phyloP scores from a whole-genome alignment of 352 stramenopile genomes.

The Globisporangium mamillatum region DNA sequence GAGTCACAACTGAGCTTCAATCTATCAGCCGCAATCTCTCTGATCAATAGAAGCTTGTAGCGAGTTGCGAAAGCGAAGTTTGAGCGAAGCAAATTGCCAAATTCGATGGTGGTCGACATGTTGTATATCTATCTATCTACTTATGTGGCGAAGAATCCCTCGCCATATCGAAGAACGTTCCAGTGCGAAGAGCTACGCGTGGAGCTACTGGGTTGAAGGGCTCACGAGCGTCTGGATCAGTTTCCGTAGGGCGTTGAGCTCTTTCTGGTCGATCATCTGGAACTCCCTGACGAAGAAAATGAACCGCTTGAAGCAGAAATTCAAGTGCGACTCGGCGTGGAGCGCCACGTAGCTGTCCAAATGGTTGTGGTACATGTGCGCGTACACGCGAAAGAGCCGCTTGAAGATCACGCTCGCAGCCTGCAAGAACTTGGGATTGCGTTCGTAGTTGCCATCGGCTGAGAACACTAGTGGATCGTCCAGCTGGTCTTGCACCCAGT shows the following conservation, averaged over 20 bases:
- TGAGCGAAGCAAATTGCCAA: background rate
- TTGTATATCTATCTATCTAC: background rate
- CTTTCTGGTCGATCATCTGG: conserved; percentile 90
- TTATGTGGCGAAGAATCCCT: background rate
- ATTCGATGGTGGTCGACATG: background rate
- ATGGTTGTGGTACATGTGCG: conserved; percentile 96
- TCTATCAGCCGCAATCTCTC: background rate
- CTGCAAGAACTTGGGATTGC: conserved; percentile 46
- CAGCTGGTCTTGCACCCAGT: conserved; percentile 86
- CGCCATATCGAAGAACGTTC: background rate
- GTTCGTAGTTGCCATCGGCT: conserved; percentile 19
- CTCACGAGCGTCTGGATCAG: conserved; percentile 68
- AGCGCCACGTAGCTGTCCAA: conserved; percentile 89
- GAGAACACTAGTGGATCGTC: conserved; percentile 71
- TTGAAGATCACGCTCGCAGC: conserved; percentile 88
- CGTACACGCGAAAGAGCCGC: conserved; percentile 96
- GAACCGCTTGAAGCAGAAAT: conserved; percentile 98
- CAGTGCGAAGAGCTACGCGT: background rate
- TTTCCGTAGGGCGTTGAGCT: conserved; percentile 93
- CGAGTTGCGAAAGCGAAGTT: background rate
- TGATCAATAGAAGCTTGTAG: background rate
- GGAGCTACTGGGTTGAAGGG: background rate
- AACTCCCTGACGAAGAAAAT: conserved; percentile 95
- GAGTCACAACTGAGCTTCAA: conserved; percentile 13
- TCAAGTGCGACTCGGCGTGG: conserved; percentile 92